Evolutionary conservation across 2,329 filamentous ascomycete species (phyloP).

Genomic region (Colletotrichum somersetense): DNA sequence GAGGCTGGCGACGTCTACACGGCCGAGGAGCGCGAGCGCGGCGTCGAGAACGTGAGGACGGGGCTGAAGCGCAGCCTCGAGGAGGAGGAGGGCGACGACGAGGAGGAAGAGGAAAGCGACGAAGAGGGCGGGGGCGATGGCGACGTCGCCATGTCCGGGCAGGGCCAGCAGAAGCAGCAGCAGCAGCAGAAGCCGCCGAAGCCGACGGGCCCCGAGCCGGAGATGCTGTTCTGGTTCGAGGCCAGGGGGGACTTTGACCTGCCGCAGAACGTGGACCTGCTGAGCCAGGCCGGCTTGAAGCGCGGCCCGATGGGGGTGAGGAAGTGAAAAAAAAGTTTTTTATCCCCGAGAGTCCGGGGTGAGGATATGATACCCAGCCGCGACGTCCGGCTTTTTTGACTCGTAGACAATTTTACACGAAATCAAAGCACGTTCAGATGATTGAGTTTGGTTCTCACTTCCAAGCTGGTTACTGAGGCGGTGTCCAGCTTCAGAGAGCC

Average conservation of each 20-base stretch:
- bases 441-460: neutral
- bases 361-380: constrained; percentile 42
- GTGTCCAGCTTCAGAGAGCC: neutral
- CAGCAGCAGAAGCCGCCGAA: constrained; percentile 47
- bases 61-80: constrained; percentile 71
- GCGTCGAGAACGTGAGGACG: constrained; percentile 78
- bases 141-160: constrained; percentile 52
- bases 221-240: constrained; percentile 62
- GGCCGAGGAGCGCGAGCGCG: constrained; percentile 74
- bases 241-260: constrained; percentile 60
- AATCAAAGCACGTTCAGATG: neutral
- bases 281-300: constrained; percentile 50
- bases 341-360: neutral
- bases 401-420: neutral
- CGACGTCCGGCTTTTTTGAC: constrained; percentile 5
- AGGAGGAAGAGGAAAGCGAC: constrained; percentile 64
- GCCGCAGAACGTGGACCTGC: constrained; percentile 59
- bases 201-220: constrained; percentile 55
- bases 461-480: neutral
- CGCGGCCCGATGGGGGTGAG: constrained; percentile 26
- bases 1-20: constrained; percentile 75
- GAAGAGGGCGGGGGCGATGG: constrained; percentile 62
- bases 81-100: constrained; percentile 66
- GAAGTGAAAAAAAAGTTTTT: neutral
- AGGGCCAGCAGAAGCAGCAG: constrained; percentile 45